Evolutionary conservation across 176 grass and related monocot genomes (phyloP), one percentile per base, ranked within the genome.

Genomic region (Elaeis guineensis): DNA sequence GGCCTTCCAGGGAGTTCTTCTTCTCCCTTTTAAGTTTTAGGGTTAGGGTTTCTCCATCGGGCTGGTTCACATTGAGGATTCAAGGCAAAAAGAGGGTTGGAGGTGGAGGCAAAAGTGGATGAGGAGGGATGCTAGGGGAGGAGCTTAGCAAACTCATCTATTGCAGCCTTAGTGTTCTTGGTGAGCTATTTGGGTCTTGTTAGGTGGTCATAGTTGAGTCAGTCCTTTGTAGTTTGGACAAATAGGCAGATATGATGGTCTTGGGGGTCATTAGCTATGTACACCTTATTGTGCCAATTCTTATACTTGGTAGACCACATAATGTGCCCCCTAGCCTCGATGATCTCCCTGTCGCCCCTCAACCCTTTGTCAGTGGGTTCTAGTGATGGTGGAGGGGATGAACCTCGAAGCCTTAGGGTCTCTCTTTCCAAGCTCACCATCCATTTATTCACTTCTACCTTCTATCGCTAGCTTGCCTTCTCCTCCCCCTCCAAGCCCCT

Each of bases 61-160:
- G 79, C 55, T 83, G 76, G 2, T 83, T 77, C 18, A 67, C 29
- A 28, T 5, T 28, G 0, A 28, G 54, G 71, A 72, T 64, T 85
- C 22, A 53, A 53, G 25, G 5, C 26, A 20, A 49, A 28, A 29
- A 21, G 24, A 12, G 19, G 24, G 64, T 11, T 53, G 58, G 58
- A 77, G 0, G 49, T 78, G 17, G 77, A 66, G 1, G 80, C 58
- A 1, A 87, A 82, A 21, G 65, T 19, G 54, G 80, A 51, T 74
- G 25, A 59, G 17, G 24, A 17, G 57, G 50, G 64, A 50, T 25
- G 50, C 64, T 17, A 67, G 17, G 50, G 24, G 17, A 50, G 64
- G 3, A 67, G 64, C 64, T 54, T 23, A 7, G 48, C 64, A 50
- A 57, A 54, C 54, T 49, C 35, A 11, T 70, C 67, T 17, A 70